Conservation (phyloP, 2,329 filamentous ascomycete genomes). For the Lasiodiplodia theobromae region DNA sequence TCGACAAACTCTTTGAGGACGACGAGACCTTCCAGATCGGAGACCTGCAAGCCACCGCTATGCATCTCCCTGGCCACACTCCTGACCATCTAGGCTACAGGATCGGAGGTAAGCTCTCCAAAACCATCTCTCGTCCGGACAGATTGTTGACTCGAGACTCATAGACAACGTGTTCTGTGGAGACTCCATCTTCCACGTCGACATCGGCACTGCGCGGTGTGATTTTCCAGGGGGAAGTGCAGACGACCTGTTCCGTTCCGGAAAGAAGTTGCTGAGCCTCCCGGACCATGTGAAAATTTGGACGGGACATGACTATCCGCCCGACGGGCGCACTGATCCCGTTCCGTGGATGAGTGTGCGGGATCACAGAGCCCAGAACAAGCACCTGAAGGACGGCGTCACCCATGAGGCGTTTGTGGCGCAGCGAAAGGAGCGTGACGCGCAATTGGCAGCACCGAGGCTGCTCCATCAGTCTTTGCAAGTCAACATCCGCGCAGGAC, state of each 20-base stretch:
- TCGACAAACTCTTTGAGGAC: slow-evolving; percentile 61
- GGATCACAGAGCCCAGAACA: slow-evolving; percentile 45
- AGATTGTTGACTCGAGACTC: slow-evolving; percentile 3
- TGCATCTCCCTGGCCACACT: slow-evolving; percentile 66
- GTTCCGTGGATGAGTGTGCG: slow-evolving; percentile 45
- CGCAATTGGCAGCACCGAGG: slow-evolving; percentile 40
- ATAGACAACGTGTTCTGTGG: slow-evolving; percentile 41
- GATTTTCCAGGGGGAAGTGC: slow-evolving; percentile 40
- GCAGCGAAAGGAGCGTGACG: slow-evolving; percentile 43
- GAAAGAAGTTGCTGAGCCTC: slow-evolving; percentile 38
- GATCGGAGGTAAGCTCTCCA: slow-evolving; percentile 49
- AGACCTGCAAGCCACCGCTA: slow-evolving; percentile 50
- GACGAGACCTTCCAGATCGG: slow-evolving; percentile 62
- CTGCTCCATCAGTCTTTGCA: slow-evolving; percentile 50
- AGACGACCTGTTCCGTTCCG: slow-evolving; percentile 39
- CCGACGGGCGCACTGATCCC: slow-evolving; percentile 35
- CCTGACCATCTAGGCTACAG: slow-evolving; percentile 65
- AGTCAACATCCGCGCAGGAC: slow-evolving; percentile 49
- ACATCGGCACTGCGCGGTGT: slow-evolving; percentile 38
- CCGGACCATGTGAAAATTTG: slow-evolving; percentile 43
- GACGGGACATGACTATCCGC: slow-evolving; percentile 47
- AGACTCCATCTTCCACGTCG: slow-evolving; percentile 39
- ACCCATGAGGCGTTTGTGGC: slow-evolving; percentile 44
- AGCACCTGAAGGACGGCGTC: slow-evolving; percentile 41
- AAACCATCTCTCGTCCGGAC: not conserved